Base-by-base conservation (phyloP, 2,329 filamentous ascomycete genomes). In the Emmonsia crescens region DNA sequence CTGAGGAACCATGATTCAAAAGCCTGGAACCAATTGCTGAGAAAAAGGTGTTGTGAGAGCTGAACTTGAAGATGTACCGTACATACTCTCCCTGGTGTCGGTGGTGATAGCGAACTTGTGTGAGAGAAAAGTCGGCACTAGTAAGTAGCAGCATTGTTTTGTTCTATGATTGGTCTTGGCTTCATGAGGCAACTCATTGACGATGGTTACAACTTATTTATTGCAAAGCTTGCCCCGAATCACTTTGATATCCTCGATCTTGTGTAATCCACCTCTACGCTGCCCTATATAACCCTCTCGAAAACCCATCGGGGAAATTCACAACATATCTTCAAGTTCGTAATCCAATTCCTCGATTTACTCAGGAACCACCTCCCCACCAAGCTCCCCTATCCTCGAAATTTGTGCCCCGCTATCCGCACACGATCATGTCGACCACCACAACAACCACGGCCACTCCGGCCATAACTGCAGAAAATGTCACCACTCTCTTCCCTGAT, bases 401-500 rank as follows among this genome's bases (percentile, higher is more conserved):
- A 12, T 42, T 60, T 27, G 21, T 21, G 9, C 51, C 29, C 49
- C 52, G 21, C n/a, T 24, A 29, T 27, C 33, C 21, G 9, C 33
- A 51, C 6, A 31, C 29, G 3, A 57, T n/a, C 31, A 64, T 61
- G 64, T 61, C 64, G 38, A 75, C 81, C 40, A 82, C 80, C 31
- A 80, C 76, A 46, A 79, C 78, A 44, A 73, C 77, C 36, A 80
- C 80, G 27, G 73, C 75, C 62, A 69, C 80, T 48, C 80, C 85
- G 71, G 80, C 83, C 61, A 91, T 95, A 72, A 96, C 90, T 59
- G 91, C 91, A 21, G 85, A 94, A 69, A 90, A 89, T 71, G 91
- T 99, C 70, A 82, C 93, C 63, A 86, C 85, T 65, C 84, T 97
- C 57, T 97, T 97, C 76, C 91, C 91, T 60, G 91, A 96, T 74